Evolutionary conservation across 2,329 filamentous ascomycete genomes (phyloP), one percentile per base, ranked within the genome.

Genomic region (Colletotrichum tanaceti): DNA sequence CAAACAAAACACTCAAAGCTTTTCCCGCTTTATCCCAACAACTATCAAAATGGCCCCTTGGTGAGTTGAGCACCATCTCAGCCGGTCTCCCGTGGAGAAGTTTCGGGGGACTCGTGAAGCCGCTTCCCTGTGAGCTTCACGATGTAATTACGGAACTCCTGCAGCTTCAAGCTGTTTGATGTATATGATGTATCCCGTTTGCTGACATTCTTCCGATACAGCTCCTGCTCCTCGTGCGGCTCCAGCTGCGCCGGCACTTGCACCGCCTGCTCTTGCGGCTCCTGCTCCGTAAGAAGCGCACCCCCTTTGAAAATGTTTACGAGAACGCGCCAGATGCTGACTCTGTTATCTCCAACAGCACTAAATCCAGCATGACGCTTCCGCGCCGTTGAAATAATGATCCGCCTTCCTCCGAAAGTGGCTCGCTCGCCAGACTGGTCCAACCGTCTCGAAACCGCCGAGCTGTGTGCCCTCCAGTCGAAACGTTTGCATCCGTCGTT

Each of bases 191-290:
- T n/a, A n/a, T n/a, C n/a, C n/a, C n/a, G n/a, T n/a, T 28, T 28
- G 6, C 54, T 67, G 43, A 62, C 20, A 18, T 24, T 11, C 22
- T 20, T n/a, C n/a, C 16, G 0, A 4, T 5, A n/a, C 22, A 71
- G 70, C 70, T 53, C 70, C 20, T 71, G 70, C 70, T 65, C 65
- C 65, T 69, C 68, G 22, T 71, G 70, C 70, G 65, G 64, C 61
- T 46, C 64, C 58, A 65, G 39, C 68, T 71, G 70, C 52, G 64
- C 70, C 35, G 70, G 68, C 68, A 46, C 60, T 32, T 71, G 70
- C 70, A 24, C 53, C 47, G 22, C 68, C 57, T 71, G 70, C 65
- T 63, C 68, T 14, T 71, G 70, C 70, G 43, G 52, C 55, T 70
- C 70, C 39, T 71, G 70, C 70, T 63, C 59, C 68, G 70, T 71